A percentile compares a stretch with the other conserved stretches of the same genome.
Conservation (phyloP, 2,329 filamentous ascomycete species). For the Fusarium tuaranense region DNA sequence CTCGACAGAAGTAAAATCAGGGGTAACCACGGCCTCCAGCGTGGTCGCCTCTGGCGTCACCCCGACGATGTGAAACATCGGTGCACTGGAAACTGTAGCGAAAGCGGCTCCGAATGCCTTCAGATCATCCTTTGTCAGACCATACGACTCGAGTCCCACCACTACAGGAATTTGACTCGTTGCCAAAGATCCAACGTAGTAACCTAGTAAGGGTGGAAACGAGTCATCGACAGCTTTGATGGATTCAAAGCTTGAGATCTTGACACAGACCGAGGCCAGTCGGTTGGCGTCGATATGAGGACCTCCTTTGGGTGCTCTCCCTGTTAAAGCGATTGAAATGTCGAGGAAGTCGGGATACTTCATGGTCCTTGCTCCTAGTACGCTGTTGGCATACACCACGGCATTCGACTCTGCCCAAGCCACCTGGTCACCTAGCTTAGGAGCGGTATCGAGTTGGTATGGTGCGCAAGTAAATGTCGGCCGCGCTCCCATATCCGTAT, state of each 20-base stretch:
- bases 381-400: constrained; percentile 59
- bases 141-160: constrained; percentile 32
- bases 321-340: constrained; percentile 56
- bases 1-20: not conserved
- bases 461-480: constrained; percentile 59
- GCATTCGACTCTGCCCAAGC: constrained; percentile 60
- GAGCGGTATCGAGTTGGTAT: constrained; percentile 51
- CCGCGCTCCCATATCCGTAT: constrained; percentile 54
- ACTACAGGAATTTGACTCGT: not conserved
- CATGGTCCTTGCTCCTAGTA: constrained; percentile 56
- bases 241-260: not conserved
- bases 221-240: not conserved
- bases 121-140: constrained; percentile 46
- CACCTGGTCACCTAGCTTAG: constrained; percentile 51
- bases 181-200: not conserved
- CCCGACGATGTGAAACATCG: constrained; percentile 58
- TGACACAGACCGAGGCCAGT: constrained; percentile 25
- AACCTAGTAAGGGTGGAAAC: not conserved
- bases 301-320: constrained; percentile 61
- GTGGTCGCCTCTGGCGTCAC: constrained; percentile 52
- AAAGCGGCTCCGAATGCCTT: constrained; percentile 60
- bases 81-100: constrained; percentile 54
- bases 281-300: constrained; percentile 56
- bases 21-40: not conserved
- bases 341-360: constrained; percentile 61